Conservation (phyloP, 352 stramenopile genomes). For the Detonula confervacea region DNA sequence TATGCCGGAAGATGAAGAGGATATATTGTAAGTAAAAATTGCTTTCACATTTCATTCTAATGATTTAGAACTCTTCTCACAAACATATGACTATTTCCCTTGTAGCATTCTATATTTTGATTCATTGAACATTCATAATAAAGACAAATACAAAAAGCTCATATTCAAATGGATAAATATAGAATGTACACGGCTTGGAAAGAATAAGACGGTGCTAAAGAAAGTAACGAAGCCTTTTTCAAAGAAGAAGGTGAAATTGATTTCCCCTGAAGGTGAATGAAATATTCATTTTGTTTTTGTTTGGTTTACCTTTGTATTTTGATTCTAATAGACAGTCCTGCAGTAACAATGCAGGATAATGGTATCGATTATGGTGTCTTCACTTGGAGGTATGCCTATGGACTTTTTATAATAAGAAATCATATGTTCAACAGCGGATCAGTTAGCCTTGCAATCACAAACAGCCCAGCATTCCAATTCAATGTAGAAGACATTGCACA, state of each 20-base stretch:
- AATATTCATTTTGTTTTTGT: slow-evolving; percentile 14
- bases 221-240: slow-evolving; percentile 64
- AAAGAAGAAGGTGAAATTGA: slow-evolving; percentile 73
- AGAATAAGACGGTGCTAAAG: slow-evolving; percentile 19
- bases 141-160: slow-evolving; percentile 87
- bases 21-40: slow-evolving; percentile 59
- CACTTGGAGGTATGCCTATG: slow-evolving; percentile 81
- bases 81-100: background rate
- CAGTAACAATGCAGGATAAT: slow-evolving; percentile 92
- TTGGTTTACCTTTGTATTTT: background rate
- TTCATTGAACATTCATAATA: slow-evolving; percentile 91
- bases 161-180: slow-evolving; percentile 89
- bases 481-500: slow-evolving; percentile 73
- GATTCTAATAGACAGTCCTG: background rate
- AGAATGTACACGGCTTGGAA: slow-evolving; percentile 80
- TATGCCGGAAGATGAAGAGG: slow-evolving; percentile 75
- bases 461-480: slow-evolving; percentile 46
- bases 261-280: slow-evolving; percentile 86
- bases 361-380: slow-evolving; percentile 91
- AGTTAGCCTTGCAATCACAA: slow-evolving; percentile 38
- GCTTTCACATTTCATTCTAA: background rate
- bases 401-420: slow-evolving; percentile 65
- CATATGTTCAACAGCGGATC: slow-evolving; percentile 23
- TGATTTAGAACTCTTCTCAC: background rate
- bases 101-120: slow-evolving; percentile 91